Evolutionary conservation across 805 yeast species (phyloP).

Genomic region (Pichia californica): DNA sequence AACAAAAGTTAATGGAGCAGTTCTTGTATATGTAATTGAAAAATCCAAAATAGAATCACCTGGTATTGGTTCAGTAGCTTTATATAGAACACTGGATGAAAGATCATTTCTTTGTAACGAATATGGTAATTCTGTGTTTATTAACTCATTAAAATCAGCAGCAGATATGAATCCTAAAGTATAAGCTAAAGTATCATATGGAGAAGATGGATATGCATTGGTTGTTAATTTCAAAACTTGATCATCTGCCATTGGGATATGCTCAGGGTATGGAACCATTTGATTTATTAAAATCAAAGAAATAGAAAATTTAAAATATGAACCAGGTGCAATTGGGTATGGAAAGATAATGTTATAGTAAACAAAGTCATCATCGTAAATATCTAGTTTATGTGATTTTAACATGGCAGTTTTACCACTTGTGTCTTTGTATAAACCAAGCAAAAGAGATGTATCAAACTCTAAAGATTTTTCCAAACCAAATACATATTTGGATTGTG

Average conservation of each 20-base stretch:
- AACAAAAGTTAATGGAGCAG: slow-evolving; percentile 57
- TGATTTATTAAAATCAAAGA: slow-evolving; percentile 42
- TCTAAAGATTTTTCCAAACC: slow-evolving; percentile 45
- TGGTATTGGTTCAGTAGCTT: slow-evolving; percentile 20
- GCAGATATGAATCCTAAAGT: slow-evolving; percentile 38
- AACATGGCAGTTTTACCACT: slow-evolving; percentile 19
- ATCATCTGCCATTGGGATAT: slow-evolving; percentile 48
- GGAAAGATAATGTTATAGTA: slow-evolving; percentile 51
- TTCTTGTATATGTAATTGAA: slow-evolving; percentile 56
- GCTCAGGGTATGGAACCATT: slow-evolving; percentile 57
- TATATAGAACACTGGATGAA: slow-evolving; percentile 24
- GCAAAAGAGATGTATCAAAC: slow-evolving; percentile 21
- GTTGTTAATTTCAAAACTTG: slow-evolving; percentile 56
- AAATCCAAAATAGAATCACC: slow-evolving; percentile 46
- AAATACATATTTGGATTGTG: slow-evolving; percentile 50
- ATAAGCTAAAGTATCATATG: slow-evolving; percentile 53
- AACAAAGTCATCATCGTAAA: slow-evolving; percentile 20
- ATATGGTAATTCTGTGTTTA: slow-evolving; percentile 1
- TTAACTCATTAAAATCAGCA: slow-evolving; percentile 2
- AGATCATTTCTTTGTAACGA: slow-evolving; percentile 5
- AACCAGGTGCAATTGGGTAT: slow-evolving; percentile 60
- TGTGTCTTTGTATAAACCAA: slow-evolving; percentile 19
- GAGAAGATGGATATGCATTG: slow-evolving; percentile 46
- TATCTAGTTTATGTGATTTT: slow-evolving; percentile 8
- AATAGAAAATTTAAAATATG: slow-evolving; percentile 41